Evolutionary conservation across 2,329 filamentous ascomycete species (phyloP).

Genomic region (Chaetomium globosum): DNA sequence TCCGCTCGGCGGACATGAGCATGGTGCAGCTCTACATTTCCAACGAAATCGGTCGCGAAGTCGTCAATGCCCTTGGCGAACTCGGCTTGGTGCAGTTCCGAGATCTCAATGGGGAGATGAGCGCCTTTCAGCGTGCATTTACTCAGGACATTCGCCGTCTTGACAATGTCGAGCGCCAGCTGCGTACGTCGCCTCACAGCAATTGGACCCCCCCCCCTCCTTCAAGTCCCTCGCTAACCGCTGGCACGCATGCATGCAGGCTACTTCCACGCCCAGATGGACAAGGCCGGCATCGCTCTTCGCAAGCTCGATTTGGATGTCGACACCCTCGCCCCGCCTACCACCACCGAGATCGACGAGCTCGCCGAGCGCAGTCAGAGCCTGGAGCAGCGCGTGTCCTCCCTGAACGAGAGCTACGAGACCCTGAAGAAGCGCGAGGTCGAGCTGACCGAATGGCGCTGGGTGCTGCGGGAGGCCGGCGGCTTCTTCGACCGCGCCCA

Average conservation of each 20-base stretch:
- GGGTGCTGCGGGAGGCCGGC: slow-evolving; percentile 93
- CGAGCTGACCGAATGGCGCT: slow-evolving; percentile 96
- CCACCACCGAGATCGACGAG: slow-evolving; percentile 94
- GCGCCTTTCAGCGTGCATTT: slow-evolving; percentile 94
- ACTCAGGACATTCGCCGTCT: slow-evolving; percentile 96
- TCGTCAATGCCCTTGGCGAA: slow-evolving; percentile 94
- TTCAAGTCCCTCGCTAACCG: slow-evolving; percentile 9
- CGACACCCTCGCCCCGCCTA: slow-evolving; percentile 81
- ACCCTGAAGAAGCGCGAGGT: slow-evolving; percentile 97
- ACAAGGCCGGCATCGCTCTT: slow-evolving; percentile 83
- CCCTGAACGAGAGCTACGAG: slow-evolving; percentile 97
- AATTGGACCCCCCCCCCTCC: not conserved
- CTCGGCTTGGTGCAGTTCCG: slow-evolving; percentile 95
- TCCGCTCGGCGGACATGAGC: slow-evolving; percentile 99
- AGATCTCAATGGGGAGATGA: slow-evolving; percentile 91
- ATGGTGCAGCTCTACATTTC: slow-evolving; percentile 99
- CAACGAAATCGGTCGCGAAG: slow-evolving; percentile 97
- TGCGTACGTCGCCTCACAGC: slow-evolving; percentile 65
- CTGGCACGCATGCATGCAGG: slow-evolving; percentile 53
- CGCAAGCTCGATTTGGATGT: slow-evolving; percentile 89
- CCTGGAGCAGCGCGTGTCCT: slow-evolving; percentile 86
- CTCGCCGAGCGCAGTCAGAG: slow-evolving; percentile 88
- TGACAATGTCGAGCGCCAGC: slow-evolving; percentile 96
- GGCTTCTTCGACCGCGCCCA: slow-evolving; percentile 97
- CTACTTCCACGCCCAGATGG: slow-evolving; percentile 95